These are phyloP conservation scores for Auricularia sp. DNA, from an alignment of 768 basidiomycete genomes.

Conservation along the genomic window DNA sequence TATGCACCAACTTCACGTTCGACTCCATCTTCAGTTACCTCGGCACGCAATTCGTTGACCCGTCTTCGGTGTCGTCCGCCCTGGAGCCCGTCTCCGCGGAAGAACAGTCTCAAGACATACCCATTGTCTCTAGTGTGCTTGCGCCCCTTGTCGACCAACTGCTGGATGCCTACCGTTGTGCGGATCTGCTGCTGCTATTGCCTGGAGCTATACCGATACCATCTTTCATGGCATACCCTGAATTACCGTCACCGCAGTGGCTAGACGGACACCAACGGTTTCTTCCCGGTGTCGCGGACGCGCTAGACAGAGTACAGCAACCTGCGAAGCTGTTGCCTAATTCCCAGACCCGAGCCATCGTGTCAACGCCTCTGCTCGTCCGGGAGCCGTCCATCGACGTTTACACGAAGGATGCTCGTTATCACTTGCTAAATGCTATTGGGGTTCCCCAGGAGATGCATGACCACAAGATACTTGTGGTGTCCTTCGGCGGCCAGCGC, in stretches of 20 bases:
- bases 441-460: conserved; percentile 47
- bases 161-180: conserved; percentile 54
- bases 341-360: conserved; percentile 25
- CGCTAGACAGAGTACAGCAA: not conserved
- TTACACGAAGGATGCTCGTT: conserved; percentile 45
- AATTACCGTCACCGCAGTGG: conserved; percentile 56
- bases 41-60: conserved; percentile 43
- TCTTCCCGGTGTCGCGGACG: conserved; percentile 36
- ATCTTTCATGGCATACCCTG: conserved; percentile 44
- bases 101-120: conserved; percentile 38
- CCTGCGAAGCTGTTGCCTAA: not conserved
- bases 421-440: conserved; percentile 41
- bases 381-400: conserved; percentile 42
- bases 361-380: conserved; percentile 58
- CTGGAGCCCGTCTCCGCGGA: conserved; percentile 8
- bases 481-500: conserved; percentile 74
- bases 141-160: conserved; percentile 56
- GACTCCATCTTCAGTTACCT: conserved; percentile 77
- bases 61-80: conserved; percentile 10
- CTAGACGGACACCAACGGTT: conserved; percentile 34
- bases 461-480: conserved; percentile 53
- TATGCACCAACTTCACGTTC: conserved; percentile 78
- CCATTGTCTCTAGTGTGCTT: conserved; percentile 39
- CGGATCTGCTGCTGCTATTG: conserved; percentile 57
- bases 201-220: conserved; percentile 73